phyloP scores from a whole-genome alignment of 768 basidiomycete genomes.

The Boletus vinaceobasis region DNA sequence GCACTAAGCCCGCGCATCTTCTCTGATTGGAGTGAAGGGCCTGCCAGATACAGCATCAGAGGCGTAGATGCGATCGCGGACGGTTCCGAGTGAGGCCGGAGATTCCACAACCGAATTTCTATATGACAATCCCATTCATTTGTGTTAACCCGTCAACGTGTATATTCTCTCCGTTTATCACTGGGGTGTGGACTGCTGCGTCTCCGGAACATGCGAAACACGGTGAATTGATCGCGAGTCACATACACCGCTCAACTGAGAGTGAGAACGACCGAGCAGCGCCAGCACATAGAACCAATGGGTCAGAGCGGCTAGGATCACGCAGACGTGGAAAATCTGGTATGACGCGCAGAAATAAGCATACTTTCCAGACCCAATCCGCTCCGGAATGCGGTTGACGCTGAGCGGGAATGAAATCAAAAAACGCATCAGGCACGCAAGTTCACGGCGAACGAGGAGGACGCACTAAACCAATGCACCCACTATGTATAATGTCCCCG shows the following conservation, averaged over 20 bases:
- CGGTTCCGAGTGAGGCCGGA: constrained; percentile 24
- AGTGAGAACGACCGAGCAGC: constrained; percentile 59
- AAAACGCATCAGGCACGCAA: constrained; percentile 23
- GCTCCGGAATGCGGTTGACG: constrained; percentile 80
- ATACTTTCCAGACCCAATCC: constrained; percentile 69
- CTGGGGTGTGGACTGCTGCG: constrained; percentile 15
- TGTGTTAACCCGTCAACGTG: constrained; percentile 27
- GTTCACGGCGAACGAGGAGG: constrained; percentile 26
- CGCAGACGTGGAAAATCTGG: constrained; percentile 86
- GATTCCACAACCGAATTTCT: constrained; percentile 22
- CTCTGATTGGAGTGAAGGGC: constrained; percentile 6
- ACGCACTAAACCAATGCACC: constrained; percentile 85
- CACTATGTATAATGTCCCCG: constrained; percentile 70
- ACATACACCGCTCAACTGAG: constrained; percentile 17
- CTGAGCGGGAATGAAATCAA: constrained; percentile 47
- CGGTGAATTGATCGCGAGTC: constrained; percentile 25
- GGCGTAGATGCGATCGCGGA: constrained; percentile 6
- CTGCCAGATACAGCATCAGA: constrained; percentile 10
- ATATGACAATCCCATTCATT: constrained; percentile 31
- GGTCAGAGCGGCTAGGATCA: constrained; percentile 66
- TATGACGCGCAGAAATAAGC: constrained; percentile 80
- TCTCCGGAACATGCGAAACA: constrained; percentile 21
- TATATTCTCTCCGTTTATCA: constrained; percentile 27
- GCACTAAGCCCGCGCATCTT: constrained; percentile 21
- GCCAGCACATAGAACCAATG: constrained; percentile 60